A percentile compares a stretch with the other conserved stretches of the same genome.
phyloP scores from a whole-genome alignment of 2,329 filamentous ascomycete genomes.

The Orbilia blumenaviensis region DNA sequence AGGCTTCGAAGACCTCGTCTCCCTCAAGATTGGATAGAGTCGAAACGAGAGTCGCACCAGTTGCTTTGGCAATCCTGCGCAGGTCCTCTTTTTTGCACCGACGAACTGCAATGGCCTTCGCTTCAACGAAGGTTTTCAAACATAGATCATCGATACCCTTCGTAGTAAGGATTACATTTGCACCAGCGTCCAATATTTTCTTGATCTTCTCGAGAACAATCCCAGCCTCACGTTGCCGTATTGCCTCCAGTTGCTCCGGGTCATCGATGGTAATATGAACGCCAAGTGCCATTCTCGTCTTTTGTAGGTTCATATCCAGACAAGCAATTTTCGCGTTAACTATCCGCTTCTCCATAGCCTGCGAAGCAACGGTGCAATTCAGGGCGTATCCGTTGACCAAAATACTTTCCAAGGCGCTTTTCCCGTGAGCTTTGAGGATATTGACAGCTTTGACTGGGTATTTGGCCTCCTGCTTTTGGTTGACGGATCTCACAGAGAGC shows the following conservation, averaged over 20 bases:
- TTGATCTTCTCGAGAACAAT: constrained; percentile 94
- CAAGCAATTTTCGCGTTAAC: constrained; percentile 95
- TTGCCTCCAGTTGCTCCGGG: constrained; percentile 96
- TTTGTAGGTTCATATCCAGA: constrained; percentile 97
- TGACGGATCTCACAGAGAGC: constrained; percentile 89
- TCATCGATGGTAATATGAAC: constrained; percentile 99
- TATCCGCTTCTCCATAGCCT: constrained; percentile 94
- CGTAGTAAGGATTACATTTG: constrained; percentile 94
- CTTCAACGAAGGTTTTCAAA: constrained; percentile 92
- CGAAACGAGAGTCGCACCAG: constrained; percentile 90
- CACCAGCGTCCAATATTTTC: constrained; percentile 96
- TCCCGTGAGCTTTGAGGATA: constrained; percentile 96
- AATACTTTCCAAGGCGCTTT: constrained; percentile 85
- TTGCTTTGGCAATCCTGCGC: constrained; percentile 92
- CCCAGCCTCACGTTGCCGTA: constrained; percentile 87
- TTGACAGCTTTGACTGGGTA: constrained; percentile 99
- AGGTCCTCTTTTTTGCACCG: constrained; percentile 99
- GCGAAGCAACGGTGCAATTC: constrained; percentile 98
- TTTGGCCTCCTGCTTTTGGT: constrained; percentile 88
- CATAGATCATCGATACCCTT: constrained; percentile 98
- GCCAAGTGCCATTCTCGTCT: constrained; percentile 98
- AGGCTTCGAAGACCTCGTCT: constrained; percentile 93
- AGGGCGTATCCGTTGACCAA: constrained; percentile 95
- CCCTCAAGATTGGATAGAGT: constrained; percentile 96
- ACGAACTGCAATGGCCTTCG: constrained; percentile 92